Percentiles rank a stretch among this genome's conserved stretches.
Conservation (phyloP, 495 filamentous ascomycete genomes). For the Hypoxylon lienhwacheense region DNA sequence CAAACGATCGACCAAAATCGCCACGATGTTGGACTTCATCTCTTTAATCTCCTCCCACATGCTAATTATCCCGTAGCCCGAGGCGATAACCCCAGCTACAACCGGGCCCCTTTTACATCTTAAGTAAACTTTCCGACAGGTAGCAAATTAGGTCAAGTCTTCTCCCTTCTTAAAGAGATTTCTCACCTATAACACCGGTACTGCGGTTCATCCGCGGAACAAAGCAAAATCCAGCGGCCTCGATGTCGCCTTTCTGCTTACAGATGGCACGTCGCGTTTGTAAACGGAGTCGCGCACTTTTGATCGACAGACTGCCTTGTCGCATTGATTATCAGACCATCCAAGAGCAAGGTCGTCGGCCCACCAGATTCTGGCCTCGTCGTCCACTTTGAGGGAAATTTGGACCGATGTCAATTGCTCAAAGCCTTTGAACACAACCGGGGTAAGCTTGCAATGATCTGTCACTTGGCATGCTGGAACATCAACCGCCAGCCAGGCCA, state of each 20-base stretch:
- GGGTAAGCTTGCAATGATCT: slow-evolving; percentile 40
- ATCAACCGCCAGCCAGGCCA: slow-evolving; percentile 31
- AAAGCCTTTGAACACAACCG: slow-evolving; percentile 40
- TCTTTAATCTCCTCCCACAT: slow-evolving; percentile 33
- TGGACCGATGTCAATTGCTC: slow-evolving; percentile 45
- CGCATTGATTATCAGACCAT: slow-evolving; percentile 48
- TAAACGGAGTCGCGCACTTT: slow-evolving; percentile 38
- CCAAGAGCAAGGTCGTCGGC: slow-evolving; percentile 47
- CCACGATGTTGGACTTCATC: slow-evolving; percentile 33
- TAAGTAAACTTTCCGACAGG: slow-evolving; percentile 30
- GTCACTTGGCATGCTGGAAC: slow-evolving; percentile 40
- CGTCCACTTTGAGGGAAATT: slow-evolving; percentile 38
- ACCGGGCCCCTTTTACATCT: slow-evolving; percentile 27
- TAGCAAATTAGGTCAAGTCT: slow-evolving; percentile 36
- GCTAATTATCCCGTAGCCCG: slow-evolving; percentile 35
- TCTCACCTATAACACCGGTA: slow-evolving; percentile 7
- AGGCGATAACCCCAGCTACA: slow-evolving; percentile 34
- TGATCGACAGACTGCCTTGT: slow-evolving; percentile 43
- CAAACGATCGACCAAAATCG: slow-evolving; percentile 37
- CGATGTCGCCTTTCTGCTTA: slow-evolving; percentile 11
- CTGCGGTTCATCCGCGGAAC: slow-evolving; percentile 28
- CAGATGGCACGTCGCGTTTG: slow-evolving; percentile 21
- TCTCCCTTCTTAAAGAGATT: slow-evolving; percentile 2
- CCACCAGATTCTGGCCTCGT: slow-evolving; percentile 43
- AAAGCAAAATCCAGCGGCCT: slow-evolving; percentile 25